These are phyloP conservation scores for Kondoa subrosea DNA, from an alignment of 768 basidiomycete genomes.

Conservation along the genomic window DNA sequence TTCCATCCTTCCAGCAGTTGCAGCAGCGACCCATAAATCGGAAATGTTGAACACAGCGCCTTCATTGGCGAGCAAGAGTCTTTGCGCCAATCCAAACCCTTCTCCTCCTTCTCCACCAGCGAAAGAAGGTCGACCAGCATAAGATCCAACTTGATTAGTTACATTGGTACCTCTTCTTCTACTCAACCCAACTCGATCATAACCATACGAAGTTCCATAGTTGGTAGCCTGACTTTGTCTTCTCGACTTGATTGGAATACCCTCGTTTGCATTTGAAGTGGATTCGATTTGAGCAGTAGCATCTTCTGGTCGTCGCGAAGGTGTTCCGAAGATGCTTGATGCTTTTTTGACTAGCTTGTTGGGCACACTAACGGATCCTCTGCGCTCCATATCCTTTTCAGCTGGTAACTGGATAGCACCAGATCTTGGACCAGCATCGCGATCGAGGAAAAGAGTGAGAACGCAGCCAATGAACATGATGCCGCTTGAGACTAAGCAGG, in stretches of 20 bases:
- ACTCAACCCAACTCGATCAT: constrained; percentile 8
- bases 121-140: constrained; percentile 1
- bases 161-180: constrained; percentile 48
- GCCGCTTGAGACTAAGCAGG: constrained; percentile 57
- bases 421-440: constrained; percentile 74
- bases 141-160: constrained; percentile 44
- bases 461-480: constrained; percentile 68
- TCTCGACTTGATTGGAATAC: constrained; percentile 2
- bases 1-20: constrained; percentile 39
- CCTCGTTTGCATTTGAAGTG: constrained; percentile 11
- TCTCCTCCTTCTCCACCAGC: constrained; percentile 5
- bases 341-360: constrained; percentile 7
- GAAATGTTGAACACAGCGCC: constrained; percentile 85
- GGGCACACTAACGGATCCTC: constrained; percentile 28
- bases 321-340: constrained; percentile 9
- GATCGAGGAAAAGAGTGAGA: constrained; percentile 70
- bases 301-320: constrained; percentile 5
- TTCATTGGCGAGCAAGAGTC: constrained; percentile 52
- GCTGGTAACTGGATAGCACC: constrained; percentile 64
- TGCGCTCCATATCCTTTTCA: constrained; percentile 45
- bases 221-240: constrained; percentile 12
- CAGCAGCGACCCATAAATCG: constrained; percentile 93
- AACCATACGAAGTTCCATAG: constrained; percentile 25
- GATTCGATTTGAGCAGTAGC: not conserved
- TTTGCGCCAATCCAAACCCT: not conserved